Evolutionary conservation across 495 filamentous ascomycete genomes (phyloP), one percentile per base, ranked within the genome.

Genomic region (Trichoderma parareesei): DNA sequence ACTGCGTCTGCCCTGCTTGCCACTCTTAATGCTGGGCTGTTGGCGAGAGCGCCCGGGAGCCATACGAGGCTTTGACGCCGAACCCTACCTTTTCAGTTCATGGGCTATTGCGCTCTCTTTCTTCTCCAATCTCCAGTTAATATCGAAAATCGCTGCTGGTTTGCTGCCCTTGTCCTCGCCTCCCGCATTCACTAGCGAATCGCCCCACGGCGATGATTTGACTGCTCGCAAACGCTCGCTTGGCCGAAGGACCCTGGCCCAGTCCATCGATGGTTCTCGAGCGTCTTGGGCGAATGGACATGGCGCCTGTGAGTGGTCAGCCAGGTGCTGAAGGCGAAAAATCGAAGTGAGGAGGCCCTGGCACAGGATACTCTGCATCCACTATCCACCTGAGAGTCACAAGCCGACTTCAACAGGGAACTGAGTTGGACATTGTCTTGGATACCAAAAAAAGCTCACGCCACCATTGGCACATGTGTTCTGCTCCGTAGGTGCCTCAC

Each of bases 161-260:
- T 57, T 57, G 20, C 33, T 57, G 53, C 53, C 53, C 53, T 57
- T 33, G 53, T 57, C 53, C 53, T 57, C 53, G 53, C 53, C 53
- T 57, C 53, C 53, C 53, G 53, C 53, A 57, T 57, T 57, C 16
- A 37, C 53, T 57, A 57, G 53, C 20, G 53, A 20, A 57, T 57
- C 53, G 53, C 53, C 53, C 53, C 53, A 57, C 53, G 53, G 14
- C 20, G 53, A 57, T 57, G 53, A 57, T 57, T 57, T 57, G 53
- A 57, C 53, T 57, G 53, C 53, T 57, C 53, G 53, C 53, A 57
- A 57, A 57, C 53, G 53, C 53, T 57, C 53, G 53, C 53, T 57
- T 57, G 53, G 53, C 27, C 8, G 37, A 13, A 16, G 27, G 40
- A 11, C 53, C 18, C 53, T 9, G 9, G 4, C 53, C 53, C 53